Percentiles rank a stretch among this genome's conserved stretches.
Conservation (phyloP, 2,329 filamentous ascomycete species). For the Podosphaera leucotricha region DNA sequence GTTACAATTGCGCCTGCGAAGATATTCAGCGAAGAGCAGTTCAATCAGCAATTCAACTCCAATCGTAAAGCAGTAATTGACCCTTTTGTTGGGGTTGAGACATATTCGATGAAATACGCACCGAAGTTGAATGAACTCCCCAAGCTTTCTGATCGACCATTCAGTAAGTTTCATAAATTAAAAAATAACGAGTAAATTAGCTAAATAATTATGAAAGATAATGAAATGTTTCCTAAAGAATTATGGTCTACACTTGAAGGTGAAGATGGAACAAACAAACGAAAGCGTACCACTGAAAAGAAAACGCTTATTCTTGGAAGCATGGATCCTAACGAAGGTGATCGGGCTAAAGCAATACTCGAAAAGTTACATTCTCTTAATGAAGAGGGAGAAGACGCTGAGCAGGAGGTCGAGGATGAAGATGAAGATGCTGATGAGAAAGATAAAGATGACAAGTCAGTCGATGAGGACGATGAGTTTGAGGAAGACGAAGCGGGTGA, state of each 20-base stretch:
- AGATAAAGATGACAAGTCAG: conserved; percentile 13
- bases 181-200: neutral
- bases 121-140: conserved; percentile 31
- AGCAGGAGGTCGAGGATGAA: conserved; percentile 20
- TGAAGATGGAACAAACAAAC: conserved; percentile 12
- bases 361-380: conserved; percentile 12
- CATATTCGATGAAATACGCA: conserved; percentile 32
- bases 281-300: conserved; percentile 7
- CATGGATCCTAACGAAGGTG: neutral
- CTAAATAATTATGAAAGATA: conserved; percentile 18
- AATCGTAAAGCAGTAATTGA: conserved; percentile 24
- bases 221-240: conserved; percentile 33
- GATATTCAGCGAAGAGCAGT: conserved; percentile 21
- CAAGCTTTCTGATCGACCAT: conserved; percentile 27
- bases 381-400: conserved; percentile 20
- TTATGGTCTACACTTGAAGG: conserved; percentile 29
- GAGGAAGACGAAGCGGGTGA: conserved; percentile 34
- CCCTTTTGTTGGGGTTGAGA: conserved; percentile 35
- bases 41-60: conserved; percentile 14
- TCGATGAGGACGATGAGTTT: conserved; percentile 30
- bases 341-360: conserved; percentile 14
- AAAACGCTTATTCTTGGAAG: conserved; percentile 4
- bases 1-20: conserved; percentile 16
- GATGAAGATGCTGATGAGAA: conserved; percentile 18
- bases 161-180: conserved; percentile 21